Evolutionary conservation across 129 eudicot species (phyloP).

Genomic region (Scalesia atractyloides): DNA sequence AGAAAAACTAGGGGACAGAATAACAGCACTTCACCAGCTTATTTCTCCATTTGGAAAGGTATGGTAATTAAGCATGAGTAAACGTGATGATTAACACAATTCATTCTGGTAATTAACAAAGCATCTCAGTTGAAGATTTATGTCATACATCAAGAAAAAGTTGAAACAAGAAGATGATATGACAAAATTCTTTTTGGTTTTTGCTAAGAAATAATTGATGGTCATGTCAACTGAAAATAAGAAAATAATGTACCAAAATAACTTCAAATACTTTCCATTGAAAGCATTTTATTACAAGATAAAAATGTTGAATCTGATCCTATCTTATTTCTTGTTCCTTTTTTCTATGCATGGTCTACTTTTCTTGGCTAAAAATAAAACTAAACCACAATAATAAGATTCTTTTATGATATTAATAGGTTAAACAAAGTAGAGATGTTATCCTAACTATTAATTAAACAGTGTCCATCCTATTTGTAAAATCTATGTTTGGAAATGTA

Average conservation of each 20-base stretch:
- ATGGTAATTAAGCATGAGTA: constrained; percentile 23
- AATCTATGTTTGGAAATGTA: neutral
- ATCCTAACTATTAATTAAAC: neutral
- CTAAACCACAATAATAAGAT: neutral
- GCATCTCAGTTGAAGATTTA: neutral
- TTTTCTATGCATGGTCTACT: neutral
- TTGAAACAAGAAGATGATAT: constrained; percentile 28
- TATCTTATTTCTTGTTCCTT: neutral
- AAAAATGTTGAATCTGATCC: neutral
- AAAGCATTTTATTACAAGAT: constrained; percentile 8
- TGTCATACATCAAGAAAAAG: constrained; percentile 4
- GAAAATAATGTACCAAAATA: neutral
- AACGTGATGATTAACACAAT: neutral
- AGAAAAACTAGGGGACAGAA: constrained; percentile 90
- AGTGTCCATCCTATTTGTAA: neutral
- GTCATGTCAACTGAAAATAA: constrained; percentile 31
- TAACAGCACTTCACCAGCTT: constrained; percentile 93
- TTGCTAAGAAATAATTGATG: constrained; percentile 18
- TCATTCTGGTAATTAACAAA: neutral
- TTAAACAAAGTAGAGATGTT: no score
- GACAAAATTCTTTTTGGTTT: constrained; percentile 28
- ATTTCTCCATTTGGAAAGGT: constrained; percentile 99
- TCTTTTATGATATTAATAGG: no score
- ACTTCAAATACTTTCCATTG: constrained; percentile 9
- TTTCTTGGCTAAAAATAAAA: neutral